These are phyloP conservation scores for Guyanaporus albipodus DNA, from an alignment of 768 basidiomycete species.

Conservation along the genomic window DNA sequence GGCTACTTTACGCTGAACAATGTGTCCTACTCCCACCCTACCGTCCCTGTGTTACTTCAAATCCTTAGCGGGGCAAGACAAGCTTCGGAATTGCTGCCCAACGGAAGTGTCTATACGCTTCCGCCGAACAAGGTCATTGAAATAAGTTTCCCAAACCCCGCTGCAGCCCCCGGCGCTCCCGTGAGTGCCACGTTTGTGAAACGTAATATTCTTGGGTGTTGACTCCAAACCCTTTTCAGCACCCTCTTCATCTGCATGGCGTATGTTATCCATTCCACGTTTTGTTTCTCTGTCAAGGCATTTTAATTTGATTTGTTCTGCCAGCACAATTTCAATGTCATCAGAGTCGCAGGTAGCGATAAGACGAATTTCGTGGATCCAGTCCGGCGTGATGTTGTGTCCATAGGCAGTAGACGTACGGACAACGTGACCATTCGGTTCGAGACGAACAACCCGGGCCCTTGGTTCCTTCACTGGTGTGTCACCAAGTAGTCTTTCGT, in stretches of 20 bases:
- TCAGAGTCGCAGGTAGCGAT: slow-evolving; percentile 26
- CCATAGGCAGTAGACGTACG: slow-evolving; percentile 20
- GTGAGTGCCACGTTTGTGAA: slow-evolving; percentile 15
- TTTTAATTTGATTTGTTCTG: neutral
- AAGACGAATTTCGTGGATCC: slow-evolving; percentile 34
- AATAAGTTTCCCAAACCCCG: slow-evolving; percentile 40
- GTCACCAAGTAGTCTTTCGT: neutral
- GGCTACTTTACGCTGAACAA: slow-evolving; percentile 24
- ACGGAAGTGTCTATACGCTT: slow-evolving; percentile 43
- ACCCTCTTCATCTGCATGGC: slow-evolving; percentile 39
- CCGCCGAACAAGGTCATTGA: slow-evolving; percentile 43
- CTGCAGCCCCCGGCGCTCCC: slow-evolving; percentile 23
- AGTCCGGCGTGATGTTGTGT: slow-evolving; percentile 30
- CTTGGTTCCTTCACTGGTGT: neutral
- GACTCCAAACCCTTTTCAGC: slow-evolving; percentile 11
- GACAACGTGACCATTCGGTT: slow-evolving; percentile 55
- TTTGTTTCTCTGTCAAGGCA: no score
- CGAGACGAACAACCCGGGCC: slow-evolving; percentile 38
- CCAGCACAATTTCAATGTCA: slow-evolving; percentile 34
- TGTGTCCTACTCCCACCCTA: slow-evolving; percentile 30
- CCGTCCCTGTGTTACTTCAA: no score
- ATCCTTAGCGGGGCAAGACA: slow-evolving; percentile 42
- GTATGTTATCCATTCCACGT: slow-evolving; percentile 18
- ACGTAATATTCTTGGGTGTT: neutral
- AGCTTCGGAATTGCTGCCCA: slow-evolving; percentile 44